Evolutionary conservation across 2,329 filamentous ascomycete genomes (phyloP).

Genomic region (Metarhizium anisopliae): DNA sequence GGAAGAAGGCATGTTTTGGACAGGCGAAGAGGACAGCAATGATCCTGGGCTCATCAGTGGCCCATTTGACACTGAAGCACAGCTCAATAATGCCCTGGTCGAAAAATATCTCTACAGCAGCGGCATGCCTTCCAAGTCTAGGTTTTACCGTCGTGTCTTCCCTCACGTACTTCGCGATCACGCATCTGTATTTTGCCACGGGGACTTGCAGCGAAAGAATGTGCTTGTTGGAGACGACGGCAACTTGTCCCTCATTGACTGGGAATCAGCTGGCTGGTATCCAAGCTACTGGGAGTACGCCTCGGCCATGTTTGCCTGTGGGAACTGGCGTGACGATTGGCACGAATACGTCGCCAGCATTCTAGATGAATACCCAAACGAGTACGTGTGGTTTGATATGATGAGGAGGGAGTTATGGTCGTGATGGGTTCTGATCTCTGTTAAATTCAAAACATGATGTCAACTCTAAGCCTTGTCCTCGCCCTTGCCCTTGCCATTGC

Average conservation of each 20-base stretch:
- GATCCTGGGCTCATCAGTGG: no score
- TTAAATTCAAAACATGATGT: no score
- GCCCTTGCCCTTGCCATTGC: no score
- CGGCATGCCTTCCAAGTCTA: conserved; percentile 6
- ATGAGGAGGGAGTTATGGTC: conserved; percentile 1
- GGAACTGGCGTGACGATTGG: not conserved
- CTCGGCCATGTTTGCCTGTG: not conserved
- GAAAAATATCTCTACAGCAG: conserved; percentile 10
- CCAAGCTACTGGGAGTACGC: conserved; percentile 16
- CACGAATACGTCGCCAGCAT: not conserved
- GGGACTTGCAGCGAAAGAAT: not conserved
- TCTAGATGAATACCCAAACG: not conserved
- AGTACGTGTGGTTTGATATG: conserved; percentile 1
- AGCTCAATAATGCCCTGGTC: conserved; percentile 7
- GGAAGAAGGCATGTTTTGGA: no score
- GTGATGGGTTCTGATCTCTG: no score
- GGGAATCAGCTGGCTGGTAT: conserved; percentile 16
- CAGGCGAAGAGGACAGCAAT: no score
- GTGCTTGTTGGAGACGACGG: not conserved
- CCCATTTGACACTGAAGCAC: not conserved
- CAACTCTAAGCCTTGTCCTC: no score
- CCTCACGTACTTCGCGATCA: not conserved
- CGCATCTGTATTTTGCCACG: not conserved
- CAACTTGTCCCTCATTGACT: not conserved
- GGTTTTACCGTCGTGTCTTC: not conserved